A percentile compares a stretch with the other conserved stretches of the same genome.
Conservation (phyloP, 768 basidiomycete genomes). For the Piloderma croceum region DNA sequence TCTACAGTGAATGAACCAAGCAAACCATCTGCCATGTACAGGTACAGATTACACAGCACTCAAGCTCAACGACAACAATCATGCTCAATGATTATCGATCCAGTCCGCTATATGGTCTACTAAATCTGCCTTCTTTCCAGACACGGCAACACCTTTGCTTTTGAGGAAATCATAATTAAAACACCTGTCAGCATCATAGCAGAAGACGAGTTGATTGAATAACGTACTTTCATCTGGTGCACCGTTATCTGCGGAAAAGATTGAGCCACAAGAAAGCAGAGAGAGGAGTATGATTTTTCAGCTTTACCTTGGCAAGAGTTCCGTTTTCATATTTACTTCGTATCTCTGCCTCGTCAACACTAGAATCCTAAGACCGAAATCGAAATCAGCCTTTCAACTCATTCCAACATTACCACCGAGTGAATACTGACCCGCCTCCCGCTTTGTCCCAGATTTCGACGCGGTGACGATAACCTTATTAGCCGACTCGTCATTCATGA, state of each 20-base stretch:
- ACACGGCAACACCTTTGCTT: constrained; percentile 51
- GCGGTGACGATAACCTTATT: constrained; percentile 37
- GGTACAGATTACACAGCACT: no score
- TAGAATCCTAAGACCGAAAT: constrained; percentile 42
- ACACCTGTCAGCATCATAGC: neutral
- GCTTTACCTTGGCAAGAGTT: constrained; percentile 57
- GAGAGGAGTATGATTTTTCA: constrained; percentile 7
- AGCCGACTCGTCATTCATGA: constrained; percentile 62
- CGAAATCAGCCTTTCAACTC: constrained; percentile 7
- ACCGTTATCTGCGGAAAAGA: constrained; percentile 53
- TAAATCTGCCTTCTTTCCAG: constrained; percentile 72
- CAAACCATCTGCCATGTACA: no score
- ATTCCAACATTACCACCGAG: neutral
- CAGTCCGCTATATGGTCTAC: constrained; percentile 61
- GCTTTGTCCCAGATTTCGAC: constrained; percentile 49
- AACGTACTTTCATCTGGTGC: constrained; percentile 68
- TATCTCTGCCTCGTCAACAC: constrained; percentile 68
- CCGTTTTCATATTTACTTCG: constrained; percentile 59
- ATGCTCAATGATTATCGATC: constrained; percentile 46
- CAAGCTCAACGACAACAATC: no score
- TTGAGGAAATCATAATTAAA: constrained; percentile 66
- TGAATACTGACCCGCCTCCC: constrained; percentile 40
- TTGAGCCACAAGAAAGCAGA: constrained; percentile 4
- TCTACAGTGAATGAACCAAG: no score
- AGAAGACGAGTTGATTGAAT: constrained; percentile 6